These are phyloP conservation scores for Xylaria sp. DNA, from an alignment of 2,329 filamentous ascomycete species.

Conservation along the genomic window DNA sequence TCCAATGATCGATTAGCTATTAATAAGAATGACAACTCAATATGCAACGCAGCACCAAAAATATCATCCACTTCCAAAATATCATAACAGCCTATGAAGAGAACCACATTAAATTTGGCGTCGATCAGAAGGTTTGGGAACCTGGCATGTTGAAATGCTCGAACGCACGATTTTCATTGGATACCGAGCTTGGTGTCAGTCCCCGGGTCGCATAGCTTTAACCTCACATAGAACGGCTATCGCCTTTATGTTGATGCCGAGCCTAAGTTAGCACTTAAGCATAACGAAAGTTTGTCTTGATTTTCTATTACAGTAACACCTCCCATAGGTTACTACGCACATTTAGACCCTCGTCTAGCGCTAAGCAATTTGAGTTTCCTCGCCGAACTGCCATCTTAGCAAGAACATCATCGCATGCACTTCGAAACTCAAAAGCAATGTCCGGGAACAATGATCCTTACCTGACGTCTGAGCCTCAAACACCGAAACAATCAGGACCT, in stretches of 20 bases:
- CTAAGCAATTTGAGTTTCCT: conserved; percentile 9
- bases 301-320: neutral
- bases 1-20: neutral
- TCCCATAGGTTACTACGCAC: conserved; percentile 11
- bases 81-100: neutral
- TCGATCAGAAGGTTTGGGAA: neutral
- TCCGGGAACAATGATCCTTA: conserved; percentile 25
- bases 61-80: neutral
- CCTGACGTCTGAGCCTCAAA: conserved; percentile 26
- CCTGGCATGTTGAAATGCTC: neutral
- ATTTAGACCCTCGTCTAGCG: neutral
- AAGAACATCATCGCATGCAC: conserved; percentile 14
- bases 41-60: neutral
- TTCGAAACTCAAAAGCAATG: conserved; percentile 23
- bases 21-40: neutral
- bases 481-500: neutral
- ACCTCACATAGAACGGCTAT: conserved; percentile 2
- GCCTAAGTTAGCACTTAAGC: conserved; percentile 13
- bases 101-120: neutral
- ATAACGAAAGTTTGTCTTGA: conserved; percentile 15
- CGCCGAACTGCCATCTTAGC: neutral
- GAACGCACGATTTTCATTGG: neutral
- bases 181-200: neutral
- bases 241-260: conserved; percentile 3
- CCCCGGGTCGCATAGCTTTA: neutral